phyloP scores from a whole-genome alignment of 805 yeast species.

The Spathaspora boniae region DNA sequence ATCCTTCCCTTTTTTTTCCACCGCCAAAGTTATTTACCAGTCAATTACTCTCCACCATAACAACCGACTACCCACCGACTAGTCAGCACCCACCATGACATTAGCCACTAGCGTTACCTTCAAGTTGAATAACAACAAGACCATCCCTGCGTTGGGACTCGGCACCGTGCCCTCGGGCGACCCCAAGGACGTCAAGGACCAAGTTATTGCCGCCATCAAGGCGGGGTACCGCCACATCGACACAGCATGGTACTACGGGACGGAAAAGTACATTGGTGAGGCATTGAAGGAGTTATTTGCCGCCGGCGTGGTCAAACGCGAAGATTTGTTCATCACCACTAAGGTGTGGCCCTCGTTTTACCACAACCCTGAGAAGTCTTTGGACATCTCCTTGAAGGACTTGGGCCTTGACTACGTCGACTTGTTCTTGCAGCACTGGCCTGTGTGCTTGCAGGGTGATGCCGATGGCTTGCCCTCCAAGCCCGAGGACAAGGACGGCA shows the following conservation, averaged over 20 bases:
- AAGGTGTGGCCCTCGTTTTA: constrained; percentile 44
- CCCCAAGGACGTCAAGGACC: constrained; percentile 28
- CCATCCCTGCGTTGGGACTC: constrained; percentile 65
- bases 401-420: constrained; percentile 46
- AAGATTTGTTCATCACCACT: constrained; percentile 38
- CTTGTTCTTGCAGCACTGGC: constrained; percentile 49
- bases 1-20: too few species aligned
- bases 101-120: constrained; percentile 38
- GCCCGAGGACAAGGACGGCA: constrained; percentile 37
- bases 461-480: constrained; percentile 34
- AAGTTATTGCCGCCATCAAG: constrained; percentile 35
- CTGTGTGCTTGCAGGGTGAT: constrained; percentile 39
- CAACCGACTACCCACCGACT: background rate
- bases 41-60: too few species aligned
- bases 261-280: constrained; percentile 42
- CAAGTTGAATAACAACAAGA: constrained; percentile 53
- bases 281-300: constrained; percentile 46
- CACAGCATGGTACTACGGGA: constrained; percentile 50
- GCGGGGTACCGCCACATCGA: constrained; percentile 50
- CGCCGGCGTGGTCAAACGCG: constrained; percentile 47
- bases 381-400: constrained; percentile 33
- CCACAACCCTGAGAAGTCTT: constrained; percentile 38
- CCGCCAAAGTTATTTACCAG: too few species aligned
- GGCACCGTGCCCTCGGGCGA: constrained; percentile 45
- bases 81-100: constrained; percentile 5